Evolutionary conservation across 331 rosid genomes (phyloP).

Genomic region (Telfairia occidentalis): DNA sequence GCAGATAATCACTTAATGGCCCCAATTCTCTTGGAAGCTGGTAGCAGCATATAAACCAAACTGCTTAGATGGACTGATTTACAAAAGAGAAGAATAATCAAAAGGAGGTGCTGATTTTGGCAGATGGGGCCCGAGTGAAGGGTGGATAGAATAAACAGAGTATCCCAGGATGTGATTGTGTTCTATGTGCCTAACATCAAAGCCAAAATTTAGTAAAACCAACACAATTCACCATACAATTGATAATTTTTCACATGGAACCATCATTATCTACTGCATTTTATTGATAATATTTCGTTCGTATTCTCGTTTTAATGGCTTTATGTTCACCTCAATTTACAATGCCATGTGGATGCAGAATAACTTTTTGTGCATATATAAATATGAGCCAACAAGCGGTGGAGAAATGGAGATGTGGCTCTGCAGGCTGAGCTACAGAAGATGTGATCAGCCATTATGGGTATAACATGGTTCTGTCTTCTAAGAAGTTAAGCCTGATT

Average conservation of each 20-base stretch:
- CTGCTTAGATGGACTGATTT: not conserved
- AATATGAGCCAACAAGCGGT: not conserved
- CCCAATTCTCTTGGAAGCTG: not conserved
- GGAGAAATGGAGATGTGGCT: not conserved
- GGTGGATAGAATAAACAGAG: not conserved
- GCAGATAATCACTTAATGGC: not conserved
- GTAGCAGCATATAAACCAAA: not conserved
- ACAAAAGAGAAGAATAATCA: not conserved
- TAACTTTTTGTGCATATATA: conserved; percentile 3
- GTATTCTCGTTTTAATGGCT: not conserved
- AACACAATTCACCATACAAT: not conserved
- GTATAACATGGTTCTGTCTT: not conserved
- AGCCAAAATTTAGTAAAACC: not conserved
- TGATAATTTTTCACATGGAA: not conserved
- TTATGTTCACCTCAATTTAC: not conserved
- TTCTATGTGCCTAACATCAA: not conserved
- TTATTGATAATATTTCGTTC: not conserved
- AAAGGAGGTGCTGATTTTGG: not conserved
- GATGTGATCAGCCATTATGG: not conserved
- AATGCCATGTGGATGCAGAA: conserved; percentile 14
- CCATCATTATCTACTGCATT: not conserved
- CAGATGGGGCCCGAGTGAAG: not conserved
- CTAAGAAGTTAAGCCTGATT: not conserved
- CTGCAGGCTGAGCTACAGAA: not conserved
- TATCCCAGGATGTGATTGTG: not conserved